Evolutionary conservation across 1,139 yeast species (phyloP).

Genomic region (Geotrichum australiense): DNA sequence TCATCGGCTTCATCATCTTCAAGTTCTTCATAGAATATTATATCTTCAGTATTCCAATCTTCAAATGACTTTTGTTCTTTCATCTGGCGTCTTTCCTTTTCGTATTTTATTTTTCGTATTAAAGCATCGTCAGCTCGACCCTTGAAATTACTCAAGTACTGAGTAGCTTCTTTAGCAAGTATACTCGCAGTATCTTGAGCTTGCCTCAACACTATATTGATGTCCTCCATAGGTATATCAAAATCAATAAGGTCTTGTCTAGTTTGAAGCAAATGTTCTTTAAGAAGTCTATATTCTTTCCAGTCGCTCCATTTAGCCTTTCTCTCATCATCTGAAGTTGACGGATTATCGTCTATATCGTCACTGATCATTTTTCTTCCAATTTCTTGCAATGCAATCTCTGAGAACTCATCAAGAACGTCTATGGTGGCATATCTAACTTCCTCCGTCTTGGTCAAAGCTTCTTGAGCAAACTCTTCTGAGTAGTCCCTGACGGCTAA

Average conservation of each 20-base stretch:
- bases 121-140: conserved; percentile 78
- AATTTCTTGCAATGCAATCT: conserved; percentile 33
- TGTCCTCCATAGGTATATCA: conserved; percentile 43
- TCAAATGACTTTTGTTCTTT: conserved; percentile 16
- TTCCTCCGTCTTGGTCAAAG: conserved; percentile 32
- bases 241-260: conserved; percentile 52
- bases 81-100: conserved; percentile 15
- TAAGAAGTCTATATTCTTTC: conserved; percentile 57
- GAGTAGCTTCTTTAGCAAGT: conserved; percentile 61
- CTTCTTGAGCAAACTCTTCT: conserved; percentile 30
- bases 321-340: conserved; percentile 39
- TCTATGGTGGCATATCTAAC: conserved; percentile 33
- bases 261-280: conserved; percentile 46
- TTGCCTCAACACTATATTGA: conserved; percentile 48
- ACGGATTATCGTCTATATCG: conserved; percentile 20
- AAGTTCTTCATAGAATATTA: conserved; percentile 22
- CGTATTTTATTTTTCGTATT: conserved; percentile 45
- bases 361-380: conserved; percentile 30
- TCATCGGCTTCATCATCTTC: conserved; percentile 16
- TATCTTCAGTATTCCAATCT: conserved; percentile 24
- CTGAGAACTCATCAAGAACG: conserved; percentile 38
- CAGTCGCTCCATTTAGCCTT: conserved; percentile 52
- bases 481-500: conserved; percentile 30
- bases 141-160: conserved; percentile 62
- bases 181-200: conserved; percentile 55